phyloP scores from a whole-genome alignment of 768 basidiomycete genomes.

The Trametes meyenii region DNA sequence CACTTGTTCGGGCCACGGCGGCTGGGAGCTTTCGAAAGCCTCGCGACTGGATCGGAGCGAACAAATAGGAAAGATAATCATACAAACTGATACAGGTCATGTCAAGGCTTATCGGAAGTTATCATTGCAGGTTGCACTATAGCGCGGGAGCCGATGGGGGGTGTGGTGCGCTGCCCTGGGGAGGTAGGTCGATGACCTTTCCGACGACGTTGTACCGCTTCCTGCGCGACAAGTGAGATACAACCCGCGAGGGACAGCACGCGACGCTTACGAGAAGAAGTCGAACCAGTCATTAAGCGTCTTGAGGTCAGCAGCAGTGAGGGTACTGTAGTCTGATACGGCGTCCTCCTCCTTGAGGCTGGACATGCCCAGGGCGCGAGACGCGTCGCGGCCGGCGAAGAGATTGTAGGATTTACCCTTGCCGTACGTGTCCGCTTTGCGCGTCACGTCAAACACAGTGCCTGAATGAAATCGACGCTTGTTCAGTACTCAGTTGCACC shows the following conservation, averaged over 20 bases:
- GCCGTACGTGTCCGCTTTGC: constrained; percentile 89
- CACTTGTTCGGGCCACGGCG: no score
- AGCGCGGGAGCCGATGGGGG: constrained; percentile 3
- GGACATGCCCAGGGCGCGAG: constrained; percentile 85
- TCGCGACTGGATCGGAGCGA: no score
- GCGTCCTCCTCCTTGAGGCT: constrained; percentile 87
- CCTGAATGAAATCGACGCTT: constrained; percentile 44
- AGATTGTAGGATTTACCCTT: constrained; percentile 75
- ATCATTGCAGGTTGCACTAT: background rate
- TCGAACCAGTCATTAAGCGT: constrained; percentile 87
- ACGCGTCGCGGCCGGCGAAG: constrained; percentile 95
- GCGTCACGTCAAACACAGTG: constrained; percentile 86
- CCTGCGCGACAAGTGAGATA: constrained; percentile 36
- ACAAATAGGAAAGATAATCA: background rate
- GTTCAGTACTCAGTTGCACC: background rate
- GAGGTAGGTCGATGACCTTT: constrained; percentile 60
- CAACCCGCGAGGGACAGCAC: background rate
- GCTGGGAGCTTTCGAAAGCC: no score
- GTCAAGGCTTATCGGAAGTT: no score
- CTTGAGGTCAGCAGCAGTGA: constrained; percentile 73
- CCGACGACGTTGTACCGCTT: constrained; percentile 92
- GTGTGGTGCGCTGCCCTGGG: constrained; percentile 3
- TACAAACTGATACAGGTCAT: background rate
- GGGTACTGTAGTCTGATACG: constrained; percentile 77
- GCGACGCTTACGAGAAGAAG: constrained; percentile 67